These are phyloP conservation scores for Penicillium sp. DNA, from an alignment of 2,329 filamentous ascomycete genomes.

Conservation along the genomic window DNA sequence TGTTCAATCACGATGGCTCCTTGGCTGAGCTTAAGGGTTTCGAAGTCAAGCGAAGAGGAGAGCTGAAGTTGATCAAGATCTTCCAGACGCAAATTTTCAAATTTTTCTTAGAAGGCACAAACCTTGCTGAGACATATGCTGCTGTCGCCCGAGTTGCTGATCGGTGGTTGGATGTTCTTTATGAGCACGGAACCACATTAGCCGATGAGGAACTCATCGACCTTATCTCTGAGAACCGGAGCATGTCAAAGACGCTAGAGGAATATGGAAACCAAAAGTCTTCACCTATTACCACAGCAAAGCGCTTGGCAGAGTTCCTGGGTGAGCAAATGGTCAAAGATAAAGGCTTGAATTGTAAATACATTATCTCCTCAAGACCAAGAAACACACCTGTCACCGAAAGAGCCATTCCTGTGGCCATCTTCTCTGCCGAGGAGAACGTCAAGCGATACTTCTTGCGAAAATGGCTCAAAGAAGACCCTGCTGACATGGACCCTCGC, in stretches of 20 bases:
- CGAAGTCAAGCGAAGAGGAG: conserved; percentile 94
- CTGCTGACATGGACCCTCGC: conserved; percentile 84
- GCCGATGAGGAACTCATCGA: conserved; percentile 98
- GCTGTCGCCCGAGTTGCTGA: conserved; percentile 95
- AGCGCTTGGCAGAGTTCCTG: conserved; percentile 89
- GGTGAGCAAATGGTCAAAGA: conserved; percentile 99
- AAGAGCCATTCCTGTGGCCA: conserved; percentile 88
- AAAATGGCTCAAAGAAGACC: conserved; percentile 95
- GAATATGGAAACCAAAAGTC: conserved; percentile 96
- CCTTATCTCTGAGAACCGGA: conserved; percentile 99
- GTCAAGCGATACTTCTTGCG: conserved; percentile 86
- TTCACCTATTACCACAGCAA: conserved; percentile 98
- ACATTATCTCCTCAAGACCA: conserved; percentile 89
- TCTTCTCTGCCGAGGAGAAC: conserved; percentile 88
- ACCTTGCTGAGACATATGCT: conserved; percentile 81
- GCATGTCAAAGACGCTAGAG: conserved; percentile 93
- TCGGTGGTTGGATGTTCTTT: conserved; percentile 91
- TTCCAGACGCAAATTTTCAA: conserved; percentile 99
- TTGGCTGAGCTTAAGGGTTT: conserved; percentile 96
- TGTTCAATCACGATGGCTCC: conserved; percentile 97
- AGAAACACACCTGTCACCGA: conserved; percentile 91
- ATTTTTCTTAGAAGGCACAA: conserved; percentile 91
- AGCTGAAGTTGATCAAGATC: conserved; percentile 98
- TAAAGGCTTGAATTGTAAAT: conserved; percentile 98
- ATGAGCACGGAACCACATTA: conserved; percentile 82